Evolutionary conservation across 192 early-diverging fungal genomes (phyloP), one percentile per base, ranked within the genome.

Genomic region (Entomortierella parvispora): DNA sequence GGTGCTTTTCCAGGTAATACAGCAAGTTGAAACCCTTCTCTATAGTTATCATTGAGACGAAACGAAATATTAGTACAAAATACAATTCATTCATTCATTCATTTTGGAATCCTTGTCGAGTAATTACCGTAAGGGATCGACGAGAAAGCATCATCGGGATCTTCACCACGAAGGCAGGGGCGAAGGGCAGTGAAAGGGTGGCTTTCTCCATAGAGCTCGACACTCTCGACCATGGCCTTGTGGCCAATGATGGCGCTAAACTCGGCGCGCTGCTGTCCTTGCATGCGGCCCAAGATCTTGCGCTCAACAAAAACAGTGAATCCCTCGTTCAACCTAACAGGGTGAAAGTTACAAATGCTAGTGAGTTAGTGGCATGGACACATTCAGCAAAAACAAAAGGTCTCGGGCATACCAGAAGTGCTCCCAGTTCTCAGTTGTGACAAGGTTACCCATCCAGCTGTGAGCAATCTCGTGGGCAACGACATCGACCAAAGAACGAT

Each of bases 1-100:
- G 81, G 51, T 90, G 68, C 68, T 91, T 86, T 78, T 99, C 97
- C 42, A 99, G 88, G 69, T 96, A 93, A 83, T 93, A 97, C 26
- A 99, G 84, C 50, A 99, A 80, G 78, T 95, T 95, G 71, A 92
- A 98, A 22, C 96, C 97, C 84, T 99, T 99, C 81, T 99, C 97
- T 82, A 46, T 65, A 45, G 37, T 23, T 43, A 2, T 11, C 49
- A 1, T 26, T 18, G 62, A 40, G 60, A 88, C 15, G 80, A 81
- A 15, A 51, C 12, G 26, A 47, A 12, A 17, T 11, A 22, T 31
- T 31, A 43, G 7, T 25, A 9, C 22, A 23, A 67, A 23, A 9
- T 18, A 51, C 64, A 20, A 2, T 9, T 15, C 32, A 29, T 2
- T n/a, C 14, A 8, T 37, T 20, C 1, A 23, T 4, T 37, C 37